Evolutionary conservation across 306 rosid species (phyloP).

Genomic region (Neltuma alba): DNA sequence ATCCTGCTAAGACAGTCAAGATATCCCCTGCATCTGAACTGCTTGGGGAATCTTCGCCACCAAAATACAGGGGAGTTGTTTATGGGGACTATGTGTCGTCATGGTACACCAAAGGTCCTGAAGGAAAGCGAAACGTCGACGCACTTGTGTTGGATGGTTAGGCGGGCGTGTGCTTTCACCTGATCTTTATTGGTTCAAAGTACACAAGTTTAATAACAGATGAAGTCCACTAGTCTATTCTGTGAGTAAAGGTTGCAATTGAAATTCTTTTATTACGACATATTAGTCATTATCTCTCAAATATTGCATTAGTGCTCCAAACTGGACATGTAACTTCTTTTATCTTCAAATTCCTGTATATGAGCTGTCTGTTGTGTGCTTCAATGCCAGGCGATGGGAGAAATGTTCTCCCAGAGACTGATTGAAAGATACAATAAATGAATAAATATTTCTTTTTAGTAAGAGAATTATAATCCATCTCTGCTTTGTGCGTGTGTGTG

Average conservation of each 20-base stretch:
- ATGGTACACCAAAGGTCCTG: slow-evolving; percentile 91
- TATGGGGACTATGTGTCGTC: slow-evolving; percentile 76
- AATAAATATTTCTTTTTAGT: no score
- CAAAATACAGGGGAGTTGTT: slow-evolving; percentile 62
- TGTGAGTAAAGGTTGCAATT: slow-evolving; percentile 14
- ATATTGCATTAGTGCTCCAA: background rate
- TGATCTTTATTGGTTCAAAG: background rate
- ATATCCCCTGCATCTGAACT: slow-evolving; percentile 72
- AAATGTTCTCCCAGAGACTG: no score
- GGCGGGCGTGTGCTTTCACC: background rate
- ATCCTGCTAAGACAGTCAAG: slow-evolving; percentile 71
- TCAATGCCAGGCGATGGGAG: no score
- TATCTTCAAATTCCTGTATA: background rate
- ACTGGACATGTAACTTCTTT: background rate
- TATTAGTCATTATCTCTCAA: background rate
- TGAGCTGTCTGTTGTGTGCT: no score
- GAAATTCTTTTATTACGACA: background rate
- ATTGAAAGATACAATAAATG: no score
- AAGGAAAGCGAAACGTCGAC: slow-evolving; percentile 78
- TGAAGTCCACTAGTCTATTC: background rate
- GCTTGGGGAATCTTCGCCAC: slow-evolving; percentile 54
- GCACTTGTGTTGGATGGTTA: slow-evolving; percentile 57
- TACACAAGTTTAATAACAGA: background rate
- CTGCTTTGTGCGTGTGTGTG: no score
- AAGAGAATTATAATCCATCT: no score